These are phyloP conservation scores for Vigna reflexopilosa DNA, from an alignment of 306 rosid genomes.

Conservation along the genomic window DNA sequence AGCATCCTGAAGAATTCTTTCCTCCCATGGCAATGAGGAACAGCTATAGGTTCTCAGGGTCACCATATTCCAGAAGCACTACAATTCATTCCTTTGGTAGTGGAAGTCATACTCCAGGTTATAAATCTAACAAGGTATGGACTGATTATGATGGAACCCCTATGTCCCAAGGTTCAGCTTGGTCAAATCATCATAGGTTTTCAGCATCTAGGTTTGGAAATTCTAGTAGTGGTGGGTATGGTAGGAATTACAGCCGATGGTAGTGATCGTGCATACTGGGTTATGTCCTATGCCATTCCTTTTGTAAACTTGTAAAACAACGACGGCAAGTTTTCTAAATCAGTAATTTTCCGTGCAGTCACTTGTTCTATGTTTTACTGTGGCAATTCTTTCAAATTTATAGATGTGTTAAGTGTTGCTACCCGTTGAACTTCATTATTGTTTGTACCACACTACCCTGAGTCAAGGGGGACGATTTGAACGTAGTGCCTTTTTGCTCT, in stretches of 20 bases:
- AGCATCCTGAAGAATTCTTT: conserved; percentile 63
- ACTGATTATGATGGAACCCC: conserved; percentile 49
- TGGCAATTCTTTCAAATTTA: not conserved
- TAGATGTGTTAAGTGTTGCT: not conserved
- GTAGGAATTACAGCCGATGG: conserved; percentile 63
- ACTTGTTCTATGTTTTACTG: not conserved
- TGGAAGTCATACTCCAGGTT: conserved; percentile 53
- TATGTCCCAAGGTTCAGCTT: conserved; percentile 47
- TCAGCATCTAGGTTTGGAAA: conserved; percentile 67
- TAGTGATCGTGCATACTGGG: conserved; percentile 40
- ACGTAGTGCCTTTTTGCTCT: not conserved
- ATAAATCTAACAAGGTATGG: conserved; percentile 46
- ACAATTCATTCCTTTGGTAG: conserved; percentile 27
- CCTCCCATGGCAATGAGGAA: conserved; percentile 41
- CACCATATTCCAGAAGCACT: conserved; percentile 52
- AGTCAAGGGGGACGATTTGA: not conserved
- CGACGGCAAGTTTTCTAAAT: not conserved
- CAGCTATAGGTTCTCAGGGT: conserved; percentile 53
- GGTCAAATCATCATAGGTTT: conserved; percentile 48
- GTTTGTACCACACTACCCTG: not conserved
- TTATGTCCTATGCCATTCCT: conserved; percentile 2
- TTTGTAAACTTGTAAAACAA: conserved; percentile 35
- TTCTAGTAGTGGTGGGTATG: conserved; percentile 45
- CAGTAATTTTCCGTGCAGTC: not conserved
- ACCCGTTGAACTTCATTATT: not conserved